Evolutionary conservation across 164 flowering plant species (phyloP).

Genomic region (Magnolia officinalis): DNA sequence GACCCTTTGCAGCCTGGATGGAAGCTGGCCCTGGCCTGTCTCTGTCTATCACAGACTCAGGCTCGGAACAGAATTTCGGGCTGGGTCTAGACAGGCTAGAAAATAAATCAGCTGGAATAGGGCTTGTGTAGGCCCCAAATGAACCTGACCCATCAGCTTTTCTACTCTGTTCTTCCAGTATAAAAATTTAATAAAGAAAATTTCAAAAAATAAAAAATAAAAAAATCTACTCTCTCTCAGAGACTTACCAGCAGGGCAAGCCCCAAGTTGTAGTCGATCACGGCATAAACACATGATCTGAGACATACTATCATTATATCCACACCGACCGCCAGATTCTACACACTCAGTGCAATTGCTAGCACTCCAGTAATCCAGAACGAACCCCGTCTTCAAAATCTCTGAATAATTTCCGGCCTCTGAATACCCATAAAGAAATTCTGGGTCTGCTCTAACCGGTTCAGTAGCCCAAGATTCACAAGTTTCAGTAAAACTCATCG

Average conservation of each 20-base stretch:
- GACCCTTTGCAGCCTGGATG: too few species aligned
- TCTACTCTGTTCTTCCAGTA: not conserved
- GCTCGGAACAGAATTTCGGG: not conserved
- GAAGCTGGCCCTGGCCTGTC: not conserved
- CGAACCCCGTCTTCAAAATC: conserved; percentile 37
- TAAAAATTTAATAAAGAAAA: not conserved
- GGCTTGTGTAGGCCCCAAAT: not conserved
- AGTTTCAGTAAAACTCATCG: not conserved
- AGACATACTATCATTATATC: conserved; percentile 20
- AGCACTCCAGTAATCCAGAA: conserved; percentile 34
- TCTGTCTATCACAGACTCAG: not conserved
- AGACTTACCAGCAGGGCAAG: not conserved
- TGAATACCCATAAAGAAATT: not conserved
- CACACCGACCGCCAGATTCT: conserved; percentile 38
- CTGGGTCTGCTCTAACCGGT: not conserved
- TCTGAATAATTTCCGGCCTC: not conserved
- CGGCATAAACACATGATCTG: not conserved
- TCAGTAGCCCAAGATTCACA: not conserved
- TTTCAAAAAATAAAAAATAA: not conserved
- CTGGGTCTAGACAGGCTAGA: not conserved
- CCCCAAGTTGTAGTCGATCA: not conserved
- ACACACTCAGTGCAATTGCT: conserved; percentile 38
- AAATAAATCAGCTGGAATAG: not conserved
- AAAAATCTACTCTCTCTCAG: not conserved
- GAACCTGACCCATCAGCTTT: not conserved